phyloP scores from a whole-genome alignment of 495 filamentous ascomycete genomes.

The Echria macrotheca region DNA sequence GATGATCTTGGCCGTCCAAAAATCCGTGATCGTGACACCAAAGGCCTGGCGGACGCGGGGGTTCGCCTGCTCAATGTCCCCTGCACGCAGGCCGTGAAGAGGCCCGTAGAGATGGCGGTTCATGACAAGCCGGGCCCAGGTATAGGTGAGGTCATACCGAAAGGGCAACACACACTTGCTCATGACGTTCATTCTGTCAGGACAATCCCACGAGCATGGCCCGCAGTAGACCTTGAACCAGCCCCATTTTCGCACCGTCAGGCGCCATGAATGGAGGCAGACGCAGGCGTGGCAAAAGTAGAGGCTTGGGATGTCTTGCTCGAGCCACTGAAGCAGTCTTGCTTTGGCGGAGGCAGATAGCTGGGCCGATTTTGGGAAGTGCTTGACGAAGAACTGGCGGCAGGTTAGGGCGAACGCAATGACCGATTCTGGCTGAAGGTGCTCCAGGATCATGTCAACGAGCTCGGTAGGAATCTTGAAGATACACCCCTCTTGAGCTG shows the following conservation, averaged over 20 bases:
- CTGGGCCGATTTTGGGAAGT: slow-evolving; percentile 8
- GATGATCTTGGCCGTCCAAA: slow-evolving; percentile 5
- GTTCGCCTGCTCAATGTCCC: not conserved
- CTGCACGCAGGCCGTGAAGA: not conserved
- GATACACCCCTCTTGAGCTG: not conserved
- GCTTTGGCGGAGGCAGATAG: slow-evolving; percentile 7
- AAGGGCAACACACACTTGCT: not conserved
- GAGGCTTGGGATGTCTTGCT: slow-evolving; percentile 3
- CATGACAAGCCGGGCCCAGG: slow-evolving; percentile 4
- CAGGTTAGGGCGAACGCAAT: slow-evolving; percentile 10
- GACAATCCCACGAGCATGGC: not conserved
- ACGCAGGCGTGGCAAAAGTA: slow-evolving; percentile 5
- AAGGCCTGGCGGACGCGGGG: not conserved
- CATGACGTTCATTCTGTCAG: no score
- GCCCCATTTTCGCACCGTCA: not conserved
- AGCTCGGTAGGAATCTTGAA: slow-evolving; percentile 2
- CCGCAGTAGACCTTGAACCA: not conserved
- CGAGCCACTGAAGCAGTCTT: slow-evolving; percentile 4
- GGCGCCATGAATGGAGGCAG: slow-evolving; percentile 3
- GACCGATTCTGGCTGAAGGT: slow-evolving; percentile 5
- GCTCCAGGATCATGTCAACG: slow-evolving; percentile 2
- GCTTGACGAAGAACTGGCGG: not conserved
- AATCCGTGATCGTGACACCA: not conserved
- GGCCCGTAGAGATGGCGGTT: slow-evolving; percentile 6
- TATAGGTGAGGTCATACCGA: not conserved